These are phyloP conservation scores for Rhytidhysteron rufulum DNA, from an alignment of 2,329 filamentous ascomycete species.

Conservation along the genomic window DNA sequence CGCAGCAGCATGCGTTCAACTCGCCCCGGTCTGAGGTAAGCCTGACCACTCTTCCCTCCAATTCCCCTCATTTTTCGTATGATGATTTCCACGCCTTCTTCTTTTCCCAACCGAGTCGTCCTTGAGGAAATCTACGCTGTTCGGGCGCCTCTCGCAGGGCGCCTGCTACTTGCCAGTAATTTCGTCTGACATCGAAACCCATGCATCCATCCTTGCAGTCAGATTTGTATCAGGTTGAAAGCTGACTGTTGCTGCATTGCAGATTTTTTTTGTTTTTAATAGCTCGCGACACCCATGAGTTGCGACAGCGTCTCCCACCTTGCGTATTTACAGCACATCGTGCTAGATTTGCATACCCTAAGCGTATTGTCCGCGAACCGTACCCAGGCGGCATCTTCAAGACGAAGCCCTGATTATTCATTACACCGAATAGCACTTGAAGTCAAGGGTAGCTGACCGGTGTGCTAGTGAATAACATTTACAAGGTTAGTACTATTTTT, in stretches of 20 bases:
- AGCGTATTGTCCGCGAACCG: too few species aligned
- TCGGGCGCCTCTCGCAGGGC: constrained; percentile 58
- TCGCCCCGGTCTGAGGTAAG: background rate
- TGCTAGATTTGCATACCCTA: too few species aligned
- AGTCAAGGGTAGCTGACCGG: too few species aligned
- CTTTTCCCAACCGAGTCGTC: constrained; percentile 87
- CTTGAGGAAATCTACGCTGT: constrained; percentile 73
- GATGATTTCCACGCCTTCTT: constrained; percentile 77
- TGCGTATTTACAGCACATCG: too few species aligned
- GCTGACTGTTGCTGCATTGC: too few species aligned
- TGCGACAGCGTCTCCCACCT: too few species aligned
- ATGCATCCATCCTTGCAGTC: too few species aligned
- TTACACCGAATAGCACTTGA: too few species aligned
- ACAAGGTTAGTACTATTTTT: constrained; percentile 26
- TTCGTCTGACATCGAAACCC: constrained; percentile 63
- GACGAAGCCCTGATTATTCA: too few species aligned
- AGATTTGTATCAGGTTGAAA: too few species aligned
- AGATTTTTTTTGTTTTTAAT: background rate
- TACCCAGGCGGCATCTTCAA: too few species aligned
- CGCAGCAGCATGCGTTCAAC: background rate
- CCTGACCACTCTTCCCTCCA: constrained; percentile 9
- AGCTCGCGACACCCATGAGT: background rate
- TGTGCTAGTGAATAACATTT: too few species aligned
- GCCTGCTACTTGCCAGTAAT: constrained; percentile 92
- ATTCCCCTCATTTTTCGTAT: constrained; percentile 37